A percentile compares a stretch with the other conserved stretches of the same genome.
Evolutionary conservation across 164 flowering plant species (phyloP).

Genomic region (Echeveria elegans): DNA sequence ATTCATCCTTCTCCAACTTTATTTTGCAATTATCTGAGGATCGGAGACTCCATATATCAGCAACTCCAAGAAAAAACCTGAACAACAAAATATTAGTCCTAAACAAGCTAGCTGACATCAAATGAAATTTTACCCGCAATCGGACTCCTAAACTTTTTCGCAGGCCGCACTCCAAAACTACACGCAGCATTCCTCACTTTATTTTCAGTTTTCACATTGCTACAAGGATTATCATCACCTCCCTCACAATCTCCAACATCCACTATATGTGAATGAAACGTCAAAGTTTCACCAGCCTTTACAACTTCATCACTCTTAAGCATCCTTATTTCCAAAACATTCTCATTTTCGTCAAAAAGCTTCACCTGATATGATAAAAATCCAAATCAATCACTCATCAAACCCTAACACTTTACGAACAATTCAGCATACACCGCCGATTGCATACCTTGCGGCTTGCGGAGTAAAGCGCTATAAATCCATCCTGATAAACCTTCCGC

Average conservation of each 20-base stretch:
- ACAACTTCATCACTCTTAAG: constrained; percentile 56
- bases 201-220: constrained; percentile 19
- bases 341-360: constrained; percentile 65
- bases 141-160: constrained; percentile 15
- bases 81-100: not conserved
- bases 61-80: not conserved
- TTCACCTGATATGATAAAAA: constrained; percentile 34
- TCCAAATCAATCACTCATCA: not conserved
- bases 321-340: constrained; percentile 45
- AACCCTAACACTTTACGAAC: not conserved
- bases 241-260: constrained; percentile 58
- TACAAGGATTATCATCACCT: constrained; percentile 18
- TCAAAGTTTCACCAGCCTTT: constrained; percentile 44
- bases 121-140: constrained; percentile 16
- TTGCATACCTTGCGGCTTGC: constrained; percentile 41
- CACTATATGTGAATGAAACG: constrained; percentile 48
- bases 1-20: constrained; percentile 14
- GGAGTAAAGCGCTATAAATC: constrained; percentile 36
- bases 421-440: too few relatives aligned
- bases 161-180: constrained; percentile 11
- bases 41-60: not conserved
- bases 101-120: not conserved
- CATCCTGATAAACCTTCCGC: constrained; percentile 85
- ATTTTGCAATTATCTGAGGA: constrained; percentile 16
- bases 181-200: constrained; percentile 10